Base-by-base conservation (phyloP, 768 basidiomycete species). In the Collybia mongolica region DNA sequence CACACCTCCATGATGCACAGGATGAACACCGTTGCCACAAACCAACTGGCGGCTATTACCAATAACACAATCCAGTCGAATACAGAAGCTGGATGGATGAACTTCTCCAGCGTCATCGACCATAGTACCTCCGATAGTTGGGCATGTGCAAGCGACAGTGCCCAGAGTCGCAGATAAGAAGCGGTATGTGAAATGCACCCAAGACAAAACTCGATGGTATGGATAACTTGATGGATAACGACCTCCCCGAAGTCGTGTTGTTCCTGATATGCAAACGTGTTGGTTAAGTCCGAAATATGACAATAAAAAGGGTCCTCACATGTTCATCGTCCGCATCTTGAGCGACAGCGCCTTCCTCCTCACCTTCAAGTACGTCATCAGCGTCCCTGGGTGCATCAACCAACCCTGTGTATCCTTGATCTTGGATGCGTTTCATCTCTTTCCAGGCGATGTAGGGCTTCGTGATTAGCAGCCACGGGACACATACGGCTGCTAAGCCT, bases 111-210 rank as follows among this genome's bases (percentile, higher is more conserved):
- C 0, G 90, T 93, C 94, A 96, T 96, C 46, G 65, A 64, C 90
- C 93, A 96, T 51, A 96, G 72, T 47, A 96, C 93, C 67, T 94
- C 94, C 35, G 93, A 96, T 15, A 99, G 76, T 70, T 98, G 97
- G 17, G 97, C 93, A 71, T 99, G 97, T 9, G 97, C 97, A 45
- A 99, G 81, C 20, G 97, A 99, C 6, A 99, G 81, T 17, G 97
- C 97, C 96, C 96, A 98, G 35, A 99, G 77, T 65, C 96, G 89
- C 42, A 93, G 81, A 69, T 91, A 92, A 14, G 90, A 93, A 11
- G 92, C 92, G 1, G 96, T 98, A 68, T 98, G 96, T 55, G 96
- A 98, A 62, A 98, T 98, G 68, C 96, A 98, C 6, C 96, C 97
- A 28, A 99, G 83, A 65, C 97, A 99, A 72, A 98, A 99, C 72